Conservation (phyloP, 805 yeast genomes). For the Suhomyces pyralidae region DNA sequence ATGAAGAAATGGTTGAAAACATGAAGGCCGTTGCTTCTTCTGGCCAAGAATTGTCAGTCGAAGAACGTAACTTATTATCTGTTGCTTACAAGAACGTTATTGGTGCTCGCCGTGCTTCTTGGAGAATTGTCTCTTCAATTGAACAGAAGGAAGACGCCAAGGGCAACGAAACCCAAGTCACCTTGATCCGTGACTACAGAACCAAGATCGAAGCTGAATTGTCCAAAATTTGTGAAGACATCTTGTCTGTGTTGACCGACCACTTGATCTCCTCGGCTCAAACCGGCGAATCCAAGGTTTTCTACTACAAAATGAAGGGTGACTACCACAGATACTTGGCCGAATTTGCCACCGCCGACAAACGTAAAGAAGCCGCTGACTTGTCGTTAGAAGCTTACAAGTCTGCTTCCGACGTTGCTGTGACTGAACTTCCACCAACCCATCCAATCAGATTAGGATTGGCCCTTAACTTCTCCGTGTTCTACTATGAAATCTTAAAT, state of each 20-base stretch:
- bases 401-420: slow-evolving; percentile 95
- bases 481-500: slow-evolving; percentile 96
- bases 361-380: slow-evolving; percentile 89
- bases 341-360: slow-evolving; percentile 89
- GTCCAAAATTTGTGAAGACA: slow-evolving; percentile 90
- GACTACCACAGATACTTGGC: slow-evolving; percentile 99
- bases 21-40: slow-evolving; percentile 97
- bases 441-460: slow-evolving; percentile 98
- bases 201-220: slow-evolving; percentile 91
- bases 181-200: slow-evolving; percentile 90
- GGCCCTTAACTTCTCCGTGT: slow-evolving; percentile 96
- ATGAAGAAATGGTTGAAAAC: slow-evolving; percentile 98
- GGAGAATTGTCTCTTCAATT: slow-evolving; percentile 98
- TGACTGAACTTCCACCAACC: slow-evolving; percentile 95
- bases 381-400: slow-evolving; percentile 91
- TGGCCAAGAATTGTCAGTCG: slow-evolving; percentile 93
- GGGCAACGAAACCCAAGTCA: slow-evolving; percentile 88
- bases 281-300: slow-evolving; percentile 96
- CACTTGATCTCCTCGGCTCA: slow-evolving; percentile 93
- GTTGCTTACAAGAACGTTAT: slow-evolving; percentile 98
- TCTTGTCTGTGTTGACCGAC: slow-evolving; percentile 78
- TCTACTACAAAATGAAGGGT: slow-evolving; percentile 99
- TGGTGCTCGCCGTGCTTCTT: slow-evolving; percentile 98
- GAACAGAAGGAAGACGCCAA: slow-evolving; percentile 98
- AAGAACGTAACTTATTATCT: slow-evolving; percentile 94